Evolutionary conservation across 441 rosid species (phyloP), one percentile per base, ranked within the genome.

Genomic region (Pelargonium australe): DNA sequence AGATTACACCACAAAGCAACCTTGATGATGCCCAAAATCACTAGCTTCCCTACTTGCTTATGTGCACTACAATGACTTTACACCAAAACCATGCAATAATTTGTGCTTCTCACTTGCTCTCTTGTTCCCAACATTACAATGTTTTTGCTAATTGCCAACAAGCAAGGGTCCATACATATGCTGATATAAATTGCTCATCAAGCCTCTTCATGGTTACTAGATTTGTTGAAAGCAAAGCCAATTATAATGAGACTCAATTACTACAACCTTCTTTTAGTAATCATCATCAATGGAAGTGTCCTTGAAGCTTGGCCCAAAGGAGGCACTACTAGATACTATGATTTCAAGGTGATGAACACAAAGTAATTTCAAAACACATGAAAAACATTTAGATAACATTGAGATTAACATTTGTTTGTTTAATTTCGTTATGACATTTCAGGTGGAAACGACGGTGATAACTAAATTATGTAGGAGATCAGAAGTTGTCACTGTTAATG

Each of bases 401-500:
- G 19, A 8, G 41, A 17, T 49, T 16, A 10, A 6, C 40, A 19
- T 10, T 17, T 0, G 45, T 65, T 19, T 13, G n/a, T 6, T 6
- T 2, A 13, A 14, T 9, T n/a, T 14, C 0, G 49, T 44, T 17
- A 12, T 20, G 14, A 11, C 14, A 45, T 45, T 66, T 44, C 70
- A 74, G 77, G 73, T 75, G n/a, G 41, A 45, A 65, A 67, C 72
- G 17, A 41, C 68, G 14, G 65, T 55, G 2, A 51, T 62, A 19
- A 60, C 70, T 55, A 70, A 71, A 64, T 60, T 70, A 9, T 70
- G 73, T 63, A 57, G 43, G 61, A 70, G 41, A 17, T 57, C 58
- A 44, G 60, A 60, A 34, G 14, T 65, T 66, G 66, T 74, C 62
- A 74, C 70, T 8, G 73, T 74, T 19, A 74, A 74, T 17, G 70